Conservation (phyloP, 169 alveolate genomes). For the Plasmodium falciparum region DNA sequence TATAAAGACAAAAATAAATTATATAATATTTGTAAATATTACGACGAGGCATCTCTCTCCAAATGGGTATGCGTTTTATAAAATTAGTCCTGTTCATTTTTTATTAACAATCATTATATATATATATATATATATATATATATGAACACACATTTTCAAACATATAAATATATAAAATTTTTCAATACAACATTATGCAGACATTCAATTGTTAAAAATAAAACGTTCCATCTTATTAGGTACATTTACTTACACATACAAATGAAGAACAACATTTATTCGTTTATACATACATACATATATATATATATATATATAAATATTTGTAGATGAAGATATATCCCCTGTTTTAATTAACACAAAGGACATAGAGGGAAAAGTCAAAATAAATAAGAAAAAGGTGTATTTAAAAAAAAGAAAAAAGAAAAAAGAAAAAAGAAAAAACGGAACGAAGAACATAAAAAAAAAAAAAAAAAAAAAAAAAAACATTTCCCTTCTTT, state of each 20-base stretch:
- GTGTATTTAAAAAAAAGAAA: not conserved
- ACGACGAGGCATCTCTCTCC: no score
- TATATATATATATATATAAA: slow-evolving; percentile 6
- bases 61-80: no score
- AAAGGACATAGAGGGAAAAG: slow-evolving; percentile 5
- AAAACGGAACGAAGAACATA: not conserved
- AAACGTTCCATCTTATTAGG: slow-evolving; percentile 32
- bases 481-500: not conserved
- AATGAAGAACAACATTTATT: slow-evolving; percentile 6
- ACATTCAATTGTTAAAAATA: slow-evolving; percentile 21
- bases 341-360: not conserved
- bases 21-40: no score
- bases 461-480: not conserved
- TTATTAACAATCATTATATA: no score
- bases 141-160: not conserved
- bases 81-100: no score
- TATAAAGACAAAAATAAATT: no score
- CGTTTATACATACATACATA: not conserved
- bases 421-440: not conserved
- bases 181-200: not conserved
- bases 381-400: not conserved
- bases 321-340: slow-evolving; percentile 3
- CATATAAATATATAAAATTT: not conserved
- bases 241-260: not conserved
- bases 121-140: no score